phyloP scores from a whole-genome alignment of 208 protist species.

The Crithidia fasciculata region DNA sequence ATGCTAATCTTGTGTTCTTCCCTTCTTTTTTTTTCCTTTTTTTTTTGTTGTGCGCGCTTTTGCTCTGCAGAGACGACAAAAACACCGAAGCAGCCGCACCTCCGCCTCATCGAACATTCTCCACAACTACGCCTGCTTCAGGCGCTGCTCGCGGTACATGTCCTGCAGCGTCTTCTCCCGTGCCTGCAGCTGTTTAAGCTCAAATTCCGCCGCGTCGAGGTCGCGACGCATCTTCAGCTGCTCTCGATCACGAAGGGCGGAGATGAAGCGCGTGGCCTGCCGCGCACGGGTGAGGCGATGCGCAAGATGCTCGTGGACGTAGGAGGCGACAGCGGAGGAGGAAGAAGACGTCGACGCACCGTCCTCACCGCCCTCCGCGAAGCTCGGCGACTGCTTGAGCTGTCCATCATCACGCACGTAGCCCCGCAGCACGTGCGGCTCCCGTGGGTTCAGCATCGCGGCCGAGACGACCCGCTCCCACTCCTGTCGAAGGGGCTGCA shows the following conservation, averaged over 20 bases:
- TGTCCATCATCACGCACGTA: constrained; percentile 29
- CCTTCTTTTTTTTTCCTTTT: no score
- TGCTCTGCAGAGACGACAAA: not conserved
- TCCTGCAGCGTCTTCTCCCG: constrained; percentile 60
- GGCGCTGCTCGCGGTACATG: constrained; percentile 41
- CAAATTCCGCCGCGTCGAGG: constrained; percentile 36
- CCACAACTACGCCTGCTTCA: constrained; percentile 8
- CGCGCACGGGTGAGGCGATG: constrained; percentile 18
- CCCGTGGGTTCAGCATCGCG: constrained; percentile 28
- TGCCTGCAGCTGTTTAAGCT: constrained; percentile 39
- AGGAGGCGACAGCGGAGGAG: constrained; percentile 16
- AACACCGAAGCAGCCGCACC: not conserved
- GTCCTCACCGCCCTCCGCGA: not conserved
- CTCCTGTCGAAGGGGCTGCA: constrained; percentile 30
- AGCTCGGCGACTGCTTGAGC: constrained; percentile 6
- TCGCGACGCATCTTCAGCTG: constrained; percentile 43
- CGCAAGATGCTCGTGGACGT: constrained; percentile 33
- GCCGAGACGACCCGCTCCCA: constrained; percentile 28
- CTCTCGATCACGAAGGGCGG: constrained; percentile 36
- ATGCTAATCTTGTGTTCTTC: no score
- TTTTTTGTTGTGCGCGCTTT: no score
- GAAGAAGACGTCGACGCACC: not conserved
- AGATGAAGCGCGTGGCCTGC: constrained; percentile 22
- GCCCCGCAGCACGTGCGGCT: constrained; percentile 27
- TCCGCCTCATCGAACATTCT: no score